These are phyloP conservation scores for Colletotrichum gigasporum DNA, from an alignment of 2,329 filamentous ascomycete species.

Conservation along the genomic window DNA sequence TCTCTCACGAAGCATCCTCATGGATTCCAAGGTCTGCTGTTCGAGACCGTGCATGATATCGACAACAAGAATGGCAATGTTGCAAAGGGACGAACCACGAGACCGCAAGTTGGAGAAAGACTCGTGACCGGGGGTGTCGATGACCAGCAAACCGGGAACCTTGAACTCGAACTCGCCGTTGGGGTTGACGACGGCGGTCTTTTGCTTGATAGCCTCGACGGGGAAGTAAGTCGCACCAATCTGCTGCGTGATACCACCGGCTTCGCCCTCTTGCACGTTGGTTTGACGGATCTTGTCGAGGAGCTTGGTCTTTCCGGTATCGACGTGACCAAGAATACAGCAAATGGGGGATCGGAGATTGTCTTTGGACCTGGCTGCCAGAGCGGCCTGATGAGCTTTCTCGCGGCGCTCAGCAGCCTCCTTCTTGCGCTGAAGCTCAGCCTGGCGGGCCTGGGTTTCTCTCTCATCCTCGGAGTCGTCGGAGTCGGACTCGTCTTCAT, in stretches of 20 bases:
- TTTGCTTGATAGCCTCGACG: conserved; percentile 88
- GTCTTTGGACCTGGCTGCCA: conserved; percentile 91
- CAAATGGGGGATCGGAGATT: conserved; percentile 97
- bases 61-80: conserved; percentile 98
- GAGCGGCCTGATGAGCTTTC: conserved; percentile 88
- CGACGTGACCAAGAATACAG: conserved; percentile 99
- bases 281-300: conserved; percentile 98
- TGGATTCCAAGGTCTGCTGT: conserved; percentile 96
- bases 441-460: conserved; percentile 75
- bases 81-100: conserved; percentile 96
- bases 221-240: conserved; percentile 99
- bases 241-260: conserved; percentile 98
- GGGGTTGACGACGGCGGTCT: conserved; percentile 92
- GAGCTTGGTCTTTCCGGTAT: conserved; percentile 99
- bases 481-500: conserved; percentile 63
- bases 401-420: conserved; percentile 89
- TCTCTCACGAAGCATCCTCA: conserved; percentile 89
- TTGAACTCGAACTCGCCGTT: conserved; percentile 95
- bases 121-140: conserved; percentile 99
- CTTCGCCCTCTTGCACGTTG: conserved; percentile 98
- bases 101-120: conserved; percentile 99
- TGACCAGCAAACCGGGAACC: conserved; percentile 94
- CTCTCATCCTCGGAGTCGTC: conserved; percentile 71
- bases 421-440: conserved; percentile 81
- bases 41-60: conserved; percentile 99